A percentile compares a stretch with the other conserved stretches of the same genome.
Evolutionary conservation across 352 stramenopile species (phyloP).

Genomic region (Pythium folliculosum): DNA sequence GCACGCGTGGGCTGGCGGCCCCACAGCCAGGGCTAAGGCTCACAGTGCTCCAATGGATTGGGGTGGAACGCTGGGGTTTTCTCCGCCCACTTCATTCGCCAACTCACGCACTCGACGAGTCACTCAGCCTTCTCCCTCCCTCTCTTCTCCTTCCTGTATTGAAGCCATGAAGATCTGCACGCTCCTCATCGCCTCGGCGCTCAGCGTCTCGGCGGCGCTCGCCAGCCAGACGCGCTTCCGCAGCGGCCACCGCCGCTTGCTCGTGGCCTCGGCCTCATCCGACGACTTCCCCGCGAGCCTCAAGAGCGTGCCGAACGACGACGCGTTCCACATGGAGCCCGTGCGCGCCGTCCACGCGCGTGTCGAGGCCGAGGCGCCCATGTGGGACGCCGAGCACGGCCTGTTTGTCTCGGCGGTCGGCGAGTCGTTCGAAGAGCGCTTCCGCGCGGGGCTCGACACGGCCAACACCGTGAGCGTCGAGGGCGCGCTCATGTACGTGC

Average conservation of each 20-base stretch:
- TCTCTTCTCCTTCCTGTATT: background rate
- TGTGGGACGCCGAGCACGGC: constrained; percentile 45
- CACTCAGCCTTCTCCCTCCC: no score
- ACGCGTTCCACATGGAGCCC: constrained; percentile 55
- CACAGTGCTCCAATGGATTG: no score
- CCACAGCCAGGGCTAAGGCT: no score
- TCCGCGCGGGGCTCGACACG: constrained; percentile 68
- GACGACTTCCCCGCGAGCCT: constrained; percentile 26
- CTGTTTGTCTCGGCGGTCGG: constrained; percentile 53
- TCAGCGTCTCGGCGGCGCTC: constrained; percentile 4
- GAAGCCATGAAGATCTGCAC: constrained; percentile 13
- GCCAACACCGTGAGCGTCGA: constrained; percentile 82
- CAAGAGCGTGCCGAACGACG: constrained; percentile 32
- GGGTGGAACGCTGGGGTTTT: background rate
- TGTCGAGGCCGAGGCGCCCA: constrained; percentile 53
- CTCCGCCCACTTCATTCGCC: background rate
- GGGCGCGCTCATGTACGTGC: constrained; percentile 86
- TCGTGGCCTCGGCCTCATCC: constrained; percentile 1
- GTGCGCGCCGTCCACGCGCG: constrained; percentile 67
- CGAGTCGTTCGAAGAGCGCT: constrained; percentile 44
- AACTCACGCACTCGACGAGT: background rate
- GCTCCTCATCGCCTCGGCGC: background rate
- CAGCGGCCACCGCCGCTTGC: background rate
- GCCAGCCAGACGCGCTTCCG: background rate
- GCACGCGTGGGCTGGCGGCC: no score